A percentile compares a stretch with the other conserved stretches of the same genome.
Evolutionary conservation across 768 basidiomycete species (phyloP).

Genomic region (Tubosaeta sp.): DNA sequence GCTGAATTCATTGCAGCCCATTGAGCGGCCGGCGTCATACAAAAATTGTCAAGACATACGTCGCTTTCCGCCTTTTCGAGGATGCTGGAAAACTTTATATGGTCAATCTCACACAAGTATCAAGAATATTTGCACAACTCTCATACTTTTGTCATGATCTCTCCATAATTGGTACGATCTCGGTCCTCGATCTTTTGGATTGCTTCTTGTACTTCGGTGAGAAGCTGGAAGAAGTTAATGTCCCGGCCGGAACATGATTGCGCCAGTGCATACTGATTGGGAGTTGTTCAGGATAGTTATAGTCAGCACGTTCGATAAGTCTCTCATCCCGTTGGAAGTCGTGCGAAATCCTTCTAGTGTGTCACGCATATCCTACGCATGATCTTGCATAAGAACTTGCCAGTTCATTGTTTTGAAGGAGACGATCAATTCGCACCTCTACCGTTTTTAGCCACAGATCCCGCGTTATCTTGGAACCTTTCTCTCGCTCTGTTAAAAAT

Average conservation of each 20-base stretch:
- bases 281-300: slow-evolving; percentile 12
- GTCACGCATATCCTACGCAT: slow-evolving; percentile 28
- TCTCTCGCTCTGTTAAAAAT: slow-evolving; percentile 44
- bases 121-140: neutral
- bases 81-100: slow-evolving; percentile 21
- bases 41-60: slow-evolving; percentile 11
- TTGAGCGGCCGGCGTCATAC: neutral
- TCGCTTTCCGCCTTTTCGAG: slow-evolving; percentile 22
- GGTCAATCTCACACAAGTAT: slow-evolving; percentile 12
- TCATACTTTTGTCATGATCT: slow-evolving; percentile 23
- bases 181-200: slow-evolving; percentile 20
- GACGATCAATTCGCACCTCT: slow-evolving; percentile 20
- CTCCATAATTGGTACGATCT: slow-evolving; percentile 17
- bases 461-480: slow-evolving; percentile 25
- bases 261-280: slow-evolving; percentile 16
- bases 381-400: neutral
- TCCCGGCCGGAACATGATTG: neutral
- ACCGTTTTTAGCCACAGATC: slow-evolving; percentile 27
- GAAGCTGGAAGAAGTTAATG: slow-evolving; percentile 20
- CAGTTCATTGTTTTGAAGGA: neutral
- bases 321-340: slow-evolving; percentile 17
- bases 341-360: slow-evolving; percentile 16
- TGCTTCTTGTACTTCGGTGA: slow-evolving; percentile 17
- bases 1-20: slow-evolving; percentile 13
- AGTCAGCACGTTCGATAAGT: slow-evolving; percentile 19